These are phyloP conservation scores for Penicillium turbatum DNA, from an alignment of 495 filamentous ascomycete species.

Conservation along the genomic window DNA sequence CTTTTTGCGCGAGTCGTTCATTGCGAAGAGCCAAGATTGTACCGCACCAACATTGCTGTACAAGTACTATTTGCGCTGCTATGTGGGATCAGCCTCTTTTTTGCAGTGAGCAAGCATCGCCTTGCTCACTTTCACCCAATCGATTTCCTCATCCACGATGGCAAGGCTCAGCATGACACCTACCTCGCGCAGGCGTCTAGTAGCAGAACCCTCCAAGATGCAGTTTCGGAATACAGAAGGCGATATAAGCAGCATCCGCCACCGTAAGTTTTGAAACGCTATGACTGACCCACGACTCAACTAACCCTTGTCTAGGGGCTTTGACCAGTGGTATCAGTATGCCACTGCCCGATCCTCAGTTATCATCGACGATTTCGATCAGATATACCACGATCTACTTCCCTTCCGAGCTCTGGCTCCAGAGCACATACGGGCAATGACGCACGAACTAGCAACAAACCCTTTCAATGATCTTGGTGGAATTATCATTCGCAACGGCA, in stretches of 20 bases:
- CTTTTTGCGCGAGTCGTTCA: slow-evolving; percentile 27
- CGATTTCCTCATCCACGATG: slow-evolving; percentile 45
- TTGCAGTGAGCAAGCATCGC: slow-evolving; percentile 30
- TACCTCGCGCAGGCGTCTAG: slow-evolving; percentile 34
- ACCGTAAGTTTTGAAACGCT: slow-evolving; percentile 27
- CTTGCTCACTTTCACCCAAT: slow-evolving; percentile 40
- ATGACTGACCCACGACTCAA: background rate
- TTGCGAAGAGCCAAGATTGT: slow-evolving; percentile 30
- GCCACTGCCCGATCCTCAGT: slow-evolving; percentile 58
- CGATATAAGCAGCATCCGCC: slow-evolving; percentile 49
- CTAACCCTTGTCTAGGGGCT: slow-evolving; percentile 30
- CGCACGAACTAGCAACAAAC: slow-evolving; percentile 41
- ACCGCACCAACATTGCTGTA: slow-evolving; percentile 28
- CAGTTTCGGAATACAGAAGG: slow-evolving; percentile 39
- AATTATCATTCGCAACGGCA: slow-evolving; percentile 46
- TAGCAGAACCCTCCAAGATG: slow-evolving; percentile 36
- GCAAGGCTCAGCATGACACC: slow-evolving; percentile 30
- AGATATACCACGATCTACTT: slow-evolving; percentile 62
- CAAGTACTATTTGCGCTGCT: slow-evolving; percentile 28
- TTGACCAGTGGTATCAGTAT: slow-evolving; percentile 68
- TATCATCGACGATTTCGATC: slow-evolving; percentile 72
- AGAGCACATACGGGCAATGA: slow-evolving; percentile 49
- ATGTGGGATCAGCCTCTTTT: slow-evolving; percentile 25
- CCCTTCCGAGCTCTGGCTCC: slow-evolving; percentile 72
- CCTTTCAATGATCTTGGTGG: slow-evolving; percentile 48